Base-by-base conservation (phyloP, 192 early-diverging fungal genomes). In the Podila clonocystis region DNA sequence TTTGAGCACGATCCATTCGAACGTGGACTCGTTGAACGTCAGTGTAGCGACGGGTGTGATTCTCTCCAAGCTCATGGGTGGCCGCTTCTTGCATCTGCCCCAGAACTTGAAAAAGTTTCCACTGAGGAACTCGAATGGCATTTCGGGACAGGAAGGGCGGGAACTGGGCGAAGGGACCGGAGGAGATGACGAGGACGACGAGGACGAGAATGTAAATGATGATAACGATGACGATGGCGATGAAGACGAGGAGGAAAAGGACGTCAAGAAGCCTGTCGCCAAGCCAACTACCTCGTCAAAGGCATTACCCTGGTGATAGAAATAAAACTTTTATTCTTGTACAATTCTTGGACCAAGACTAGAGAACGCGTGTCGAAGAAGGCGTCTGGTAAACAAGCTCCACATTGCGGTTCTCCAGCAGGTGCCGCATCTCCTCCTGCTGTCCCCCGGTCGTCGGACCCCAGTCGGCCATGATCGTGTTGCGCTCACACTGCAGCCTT, bases 1-100 rank as follows among this genome's bases (percentile, higher is more conserved):
- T 7, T 55, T 70, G 34, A 62, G 50, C 9, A 29, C 52, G 3
- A 68, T 58, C 11, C 57, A 29, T 9, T 76, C 75, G 4, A 80
- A 67, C 3, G 74, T 85, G 11, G 85, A 82, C 52, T 85, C 84
- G 0, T 68, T 87, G 62, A 87, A 87, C 45, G 86, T 87, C 38
- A 83, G 84, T 50, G 79, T 85, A 12, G 83, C 83, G 48, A 64
- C 70, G 12, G 82, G 87, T 36, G 71, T 84, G 34, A 79, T 84
- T 30, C 29, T 84, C 26, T 73, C 82, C 3, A 75, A 83, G 26
- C 36, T 83, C 65, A 76, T 83, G 73, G 82, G 82, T 24, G 73
- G 74, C 15, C 77, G 77, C 13, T 80, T 80, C 62, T 61, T 69
- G 50, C 34, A 55, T 20, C 24, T 80, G 48, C 79, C 79, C 58